phyloP scores from a whole-genome alignment of 2,329 filamentous ascomycete species.

The Beauveria sp. region DNA sequence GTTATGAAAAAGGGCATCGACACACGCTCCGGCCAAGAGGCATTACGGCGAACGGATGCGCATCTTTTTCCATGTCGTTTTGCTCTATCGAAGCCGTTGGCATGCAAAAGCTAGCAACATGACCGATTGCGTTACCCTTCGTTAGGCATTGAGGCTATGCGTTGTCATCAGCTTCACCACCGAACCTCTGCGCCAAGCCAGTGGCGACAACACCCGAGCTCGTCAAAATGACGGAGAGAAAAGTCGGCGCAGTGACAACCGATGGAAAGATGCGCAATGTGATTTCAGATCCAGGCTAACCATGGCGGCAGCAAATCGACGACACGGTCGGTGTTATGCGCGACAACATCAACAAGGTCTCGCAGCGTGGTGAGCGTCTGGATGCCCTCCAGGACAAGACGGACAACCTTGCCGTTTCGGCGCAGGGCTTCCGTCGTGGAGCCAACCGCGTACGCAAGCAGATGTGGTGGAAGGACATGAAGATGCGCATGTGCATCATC shows the following conservation, averaged over 20 bases:
- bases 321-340: slow-evolving; percentile 92
- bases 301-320: slow-evolving; percentile 75
- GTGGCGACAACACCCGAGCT: background rate
- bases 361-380: slow-evolving; percentile 82
- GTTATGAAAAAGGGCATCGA: background rate
- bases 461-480: slow-evolving; percentile 99
- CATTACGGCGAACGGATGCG: background rate
- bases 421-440: slow-evolving; percentile 90
- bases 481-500: slow-evolving; percentile 98
- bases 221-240: background rate
- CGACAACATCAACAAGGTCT: slow-evolving; percentile 95
- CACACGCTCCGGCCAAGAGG: no score
- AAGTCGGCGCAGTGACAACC: background rate
- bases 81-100: background rate
- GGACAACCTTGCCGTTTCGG: slow-evolving; percentile 85
- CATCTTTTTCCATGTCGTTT: background rate
- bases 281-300: slow-evolving; percentile 14
- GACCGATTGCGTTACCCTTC: slow-evolving; percentile 2
- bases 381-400: slow-evolving; percentile 91
- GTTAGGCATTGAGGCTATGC: background rate
- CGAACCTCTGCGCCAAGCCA: background rate
- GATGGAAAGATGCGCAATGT: background rate
- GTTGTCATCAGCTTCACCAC: background rate
- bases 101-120: background rate
- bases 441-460: slow-evolving; percentile 94